Percentiles rank a stretch among this genome's conserved stretches.
These are phyloP conservation scores for Canariomyces notabilis DNA, from an alignment of 2,329 filamentous ascomycete species.

Conservation along the genomic window DNA sequence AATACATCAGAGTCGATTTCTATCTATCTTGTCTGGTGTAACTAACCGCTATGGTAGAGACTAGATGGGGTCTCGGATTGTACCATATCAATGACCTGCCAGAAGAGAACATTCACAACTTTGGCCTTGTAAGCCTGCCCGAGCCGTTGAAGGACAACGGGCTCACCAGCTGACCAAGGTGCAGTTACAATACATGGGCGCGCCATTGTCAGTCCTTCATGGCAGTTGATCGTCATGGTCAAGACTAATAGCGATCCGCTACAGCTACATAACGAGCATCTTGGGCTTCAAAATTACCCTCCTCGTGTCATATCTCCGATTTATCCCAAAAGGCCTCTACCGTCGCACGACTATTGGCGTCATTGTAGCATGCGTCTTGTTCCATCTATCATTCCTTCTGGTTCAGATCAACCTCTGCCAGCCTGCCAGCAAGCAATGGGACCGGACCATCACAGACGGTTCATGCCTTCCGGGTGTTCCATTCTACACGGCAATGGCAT, in stretches of 20 bases:
- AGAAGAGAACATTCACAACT: slow-evolving; percentile 33
- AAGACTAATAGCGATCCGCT: not conserved
- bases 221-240: not conserved
- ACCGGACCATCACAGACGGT: slow-evolving; percentile 32
- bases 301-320: slow-evolving; percentile 41
- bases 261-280: slow-evolving; percentile 38
- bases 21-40: not conserved
- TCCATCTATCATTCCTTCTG: slow-evolving; percentile 36
- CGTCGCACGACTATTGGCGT: slow-evolving; percentile 31
- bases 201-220: slow-evolving; percentile 35
- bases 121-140: slow-evolving; percentile 32
- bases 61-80: slow-evolving; percentile 40
- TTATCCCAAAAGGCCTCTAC: slow-evolving; percentile 36
- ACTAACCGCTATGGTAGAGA: slow-evolving; percentile 30
- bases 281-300: slow-evolving; percentile 44
- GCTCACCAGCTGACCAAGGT: slow-evolving; percentile 2
- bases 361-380: slow-evolving; percentile 33
- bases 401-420: slow-evolving; percentile 35
- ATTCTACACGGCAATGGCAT: slow-evolving; percentile 40
- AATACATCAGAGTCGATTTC: too few relatives aligned
- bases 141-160: not conserved
- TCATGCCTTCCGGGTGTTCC: slow-evolving; percentile 37
- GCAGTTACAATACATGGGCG: slow-evolving; percentile 37
- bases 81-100: slow-evolving; percentile 34
- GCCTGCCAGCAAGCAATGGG: slow-evolving; percentile 40